These are phyloP conservation scores for Meira nashicola DNA, from an alignment of 1,284 basidiomycete genomes.

Conservation along the genomic window DNA sequence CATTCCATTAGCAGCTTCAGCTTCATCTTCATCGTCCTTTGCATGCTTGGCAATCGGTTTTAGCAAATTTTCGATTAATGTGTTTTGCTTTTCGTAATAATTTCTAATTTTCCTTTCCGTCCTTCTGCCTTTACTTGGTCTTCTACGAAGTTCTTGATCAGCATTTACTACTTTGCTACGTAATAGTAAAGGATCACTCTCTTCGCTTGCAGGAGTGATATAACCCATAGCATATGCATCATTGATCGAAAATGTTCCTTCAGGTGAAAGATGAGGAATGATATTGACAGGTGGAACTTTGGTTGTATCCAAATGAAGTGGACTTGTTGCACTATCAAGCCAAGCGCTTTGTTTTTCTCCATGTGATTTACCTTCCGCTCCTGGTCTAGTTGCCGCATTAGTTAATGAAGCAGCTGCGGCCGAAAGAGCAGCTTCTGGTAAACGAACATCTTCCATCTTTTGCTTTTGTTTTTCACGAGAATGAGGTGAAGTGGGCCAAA, in stretches of 20 bases:
- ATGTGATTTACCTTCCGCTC: not conserved
- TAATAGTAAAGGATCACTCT: constrained; percentile 55
- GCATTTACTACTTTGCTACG: constrained; percentile 51
- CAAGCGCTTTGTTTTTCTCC: not conserved
- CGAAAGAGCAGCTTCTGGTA: too few species aligned
- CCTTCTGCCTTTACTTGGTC: constrained; percentile 42
- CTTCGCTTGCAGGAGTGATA: constrained; percentile 23
- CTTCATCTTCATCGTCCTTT: constrained; percentile 62
- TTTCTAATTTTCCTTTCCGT: constrained; percentile 58
- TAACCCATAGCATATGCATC: not conserved
- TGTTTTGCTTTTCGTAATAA: constrained; percentile 79
- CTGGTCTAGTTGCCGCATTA: not conserved
- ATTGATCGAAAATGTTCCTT: not conserved
- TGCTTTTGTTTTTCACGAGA: too few species aligned
- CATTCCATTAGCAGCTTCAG: not conserved
- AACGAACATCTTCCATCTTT: too few species aligned
- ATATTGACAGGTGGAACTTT: not conserved
- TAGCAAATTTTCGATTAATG: constrained; percentile 74
- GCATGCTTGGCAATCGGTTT: constrained; percentile 85
- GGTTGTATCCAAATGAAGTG: not conserved
- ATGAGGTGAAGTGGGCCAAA: too few species aligned
- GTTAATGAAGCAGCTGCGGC: not conserved
- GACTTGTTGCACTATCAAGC: not conserved
- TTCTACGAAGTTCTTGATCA: constrained; percentile 52
- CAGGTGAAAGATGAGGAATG: not conserved